phyloP scores from a whole-genome alignment of 169 alveolate species.

The Amoebophrya sp. region DNA sequence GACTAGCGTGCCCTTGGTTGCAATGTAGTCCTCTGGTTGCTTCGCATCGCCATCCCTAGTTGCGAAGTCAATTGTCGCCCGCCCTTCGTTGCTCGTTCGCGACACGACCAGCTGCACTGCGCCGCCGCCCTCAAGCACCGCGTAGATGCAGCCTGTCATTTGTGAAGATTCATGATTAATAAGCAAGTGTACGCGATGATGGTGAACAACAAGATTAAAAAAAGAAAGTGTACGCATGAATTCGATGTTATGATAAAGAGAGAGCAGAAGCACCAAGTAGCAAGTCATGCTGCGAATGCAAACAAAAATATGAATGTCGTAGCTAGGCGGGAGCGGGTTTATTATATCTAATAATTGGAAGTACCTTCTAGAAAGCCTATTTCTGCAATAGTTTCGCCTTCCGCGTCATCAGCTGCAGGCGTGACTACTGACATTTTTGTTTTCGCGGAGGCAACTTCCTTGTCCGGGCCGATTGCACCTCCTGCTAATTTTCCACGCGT shows the following conservation, averaged over 20 bases:
- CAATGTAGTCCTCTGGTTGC: conserved; percentile 20
- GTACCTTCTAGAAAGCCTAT: no score
- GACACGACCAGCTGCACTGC: not conserved
- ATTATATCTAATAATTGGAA: no score
- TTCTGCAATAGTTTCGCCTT: not conserved
- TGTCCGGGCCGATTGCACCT: not conserved
- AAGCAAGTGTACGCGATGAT: no score
- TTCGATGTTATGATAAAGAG: no score
- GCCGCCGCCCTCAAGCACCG: not conserved
- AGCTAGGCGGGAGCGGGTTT: no score
- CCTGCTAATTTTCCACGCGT: not conserved
- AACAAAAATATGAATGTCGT: no score
- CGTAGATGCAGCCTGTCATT: no score
- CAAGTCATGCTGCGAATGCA: no score
- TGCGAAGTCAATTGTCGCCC: not conserved
- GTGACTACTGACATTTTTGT: not conserved
- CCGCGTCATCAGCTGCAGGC: not conserved
- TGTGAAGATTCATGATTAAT: no score
- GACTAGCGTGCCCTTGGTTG: not conserved
- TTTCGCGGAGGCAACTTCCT: not conserved
- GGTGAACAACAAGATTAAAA: no score
- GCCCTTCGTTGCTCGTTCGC: not conserved
- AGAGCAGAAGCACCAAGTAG: no score
- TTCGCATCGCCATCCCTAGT: conserved; percentile 28
- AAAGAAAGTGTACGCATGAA: no score